Evolutionary conservation across 768 basidiomycete species (phyloP), one percentile per base, ranked within the genome.

Genomic region (Mycena kentingensis): DNA sequence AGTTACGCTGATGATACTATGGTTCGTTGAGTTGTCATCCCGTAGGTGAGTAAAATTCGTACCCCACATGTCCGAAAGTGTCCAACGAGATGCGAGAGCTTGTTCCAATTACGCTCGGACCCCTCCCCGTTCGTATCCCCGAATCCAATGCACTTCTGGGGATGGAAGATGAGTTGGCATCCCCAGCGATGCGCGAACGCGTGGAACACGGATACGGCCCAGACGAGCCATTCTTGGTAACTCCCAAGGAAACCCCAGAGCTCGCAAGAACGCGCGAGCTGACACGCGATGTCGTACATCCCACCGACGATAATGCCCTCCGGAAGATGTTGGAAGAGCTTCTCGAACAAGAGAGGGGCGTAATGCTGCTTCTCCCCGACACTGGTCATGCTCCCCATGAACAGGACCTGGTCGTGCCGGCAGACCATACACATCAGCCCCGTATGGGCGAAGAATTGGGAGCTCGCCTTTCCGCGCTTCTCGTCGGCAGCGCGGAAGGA

Each of bases 181-280:
- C 67, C 54, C 72, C 70, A 74, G 38, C 71, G 63, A 46, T 74
- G 73, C 13, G 66, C 68, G 46, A 72, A 74, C 0, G 70, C 70
- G 53, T 77, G 75, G 67, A 76, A 70, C 0, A 68, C 72, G 5
- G 66, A 68, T 0, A 70, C 71, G 0, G 64, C 66, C 36, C 71
- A 73, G 0, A 35, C 13, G 4, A 76, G 6, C 0, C 69, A 58
- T 2, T 43, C 29, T 7, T 41, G 21, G 38, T 31, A 53, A 16
- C 46, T 36, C 2, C 11, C 10, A 4, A 53, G 25, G 22, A 53
- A 53, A 1, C 38, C 52, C 52, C 52, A 53, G n/a, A 47, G 46
- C 18, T 18, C 18, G 18, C 45, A 27, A 63, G 39, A 16, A 53
- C 60, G 55, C 2, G 61, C 46, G 0, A 71, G 43, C 0, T 60